Conservation (phyloP, 192 early-diverging fungal genomes). For the Coemansia sp. region DNA sequence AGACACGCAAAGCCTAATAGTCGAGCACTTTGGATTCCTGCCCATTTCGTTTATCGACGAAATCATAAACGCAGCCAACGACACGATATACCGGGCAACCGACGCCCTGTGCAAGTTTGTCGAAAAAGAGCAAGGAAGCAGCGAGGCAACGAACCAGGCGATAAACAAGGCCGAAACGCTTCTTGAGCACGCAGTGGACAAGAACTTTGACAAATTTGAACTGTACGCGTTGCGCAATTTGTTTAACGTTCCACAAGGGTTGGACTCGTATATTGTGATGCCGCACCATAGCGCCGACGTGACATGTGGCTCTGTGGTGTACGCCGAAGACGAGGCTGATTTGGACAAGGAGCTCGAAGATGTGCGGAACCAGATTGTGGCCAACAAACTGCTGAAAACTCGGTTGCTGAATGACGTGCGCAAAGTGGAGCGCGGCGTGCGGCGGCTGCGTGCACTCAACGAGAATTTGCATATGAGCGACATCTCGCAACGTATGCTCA, state of each 20-base stretch:
- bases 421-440: constrained; percentile 32
- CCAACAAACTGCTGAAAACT: constrained; percentile 36
- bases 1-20: constrained; percentile 54
- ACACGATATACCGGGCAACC: constrained; percentile 69
- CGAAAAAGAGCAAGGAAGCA: constrained; percentile 56
- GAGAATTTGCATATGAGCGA: constrained; percentile 38
- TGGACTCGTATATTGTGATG: constrained; percentile 44
- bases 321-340: constrained; percentile 44
- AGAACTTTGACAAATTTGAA: constrained; percentile 82
- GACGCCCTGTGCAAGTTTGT: constrained; percentile 69
- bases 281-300: constrained; percentile 32
- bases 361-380: constrained; percentile 33
- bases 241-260: constrained; percentile 63
- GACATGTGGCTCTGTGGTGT: constrained; percentile 2
- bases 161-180: constrained; percentile 75
- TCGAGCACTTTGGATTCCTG: constrained; percentile 79
- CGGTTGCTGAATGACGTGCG: constrained; percentile 25
- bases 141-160: constrained; percentile 56
- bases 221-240: constrained; percentile 73
- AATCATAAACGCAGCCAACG: constrained; percentile 75
- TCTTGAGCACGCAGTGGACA: constrained; percentile 75
- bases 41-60: constrained; percentile 83
- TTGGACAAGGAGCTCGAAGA: constrained; percentile 42
- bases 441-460: constrained; percentile 42
- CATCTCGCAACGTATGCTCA: constrained; percentile 19